These are phyloP conservation scores for Stramenopiles sp. DNA, from an alignment of 352 stramenopile genomes.

Conservation along the genomic window DNA sequence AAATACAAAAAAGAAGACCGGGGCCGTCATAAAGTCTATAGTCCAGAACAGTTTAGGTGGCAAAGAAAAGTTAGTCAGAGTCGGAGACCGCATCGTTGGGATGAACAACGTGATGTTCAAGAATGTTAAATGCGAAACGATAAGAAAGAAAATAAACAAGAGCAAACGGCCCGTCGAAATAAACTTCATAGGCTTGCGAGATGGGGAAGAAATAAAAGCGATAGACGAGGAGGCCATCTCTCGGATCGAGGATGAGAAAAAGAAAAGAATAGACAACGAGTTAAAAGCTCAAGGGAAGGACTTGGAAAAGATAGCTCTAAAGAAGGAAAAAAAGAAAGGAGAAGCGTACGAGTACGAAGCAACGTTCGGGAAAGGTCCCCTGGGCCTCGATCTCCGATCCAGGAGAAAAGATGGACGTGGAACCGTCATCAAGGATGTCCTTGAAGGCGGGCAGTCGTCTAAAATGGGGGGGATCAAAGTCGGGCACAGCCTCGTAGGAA, in stretches of 20 bases:
- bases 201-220: not conserved
- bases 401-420: not conserved
- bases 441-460: not conserved
- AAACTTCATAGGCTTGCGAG: not conserved
- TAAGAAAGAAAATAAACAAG: not conserved
- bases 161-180: not conserved
- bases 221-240: not conserved
- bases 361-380: not conserved
- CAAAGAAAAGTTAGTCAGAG: not conserved
- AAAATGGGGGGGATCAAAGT: not conserved
- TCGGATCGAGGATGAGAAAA: not conserved
- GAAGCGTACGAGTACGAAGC: not conserved
- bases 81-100: not conserved
- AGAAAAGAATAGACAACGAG: not conserved
- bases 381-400: not conserved
- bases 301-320: not conserved
- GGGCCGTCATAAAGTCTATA: not conserved
- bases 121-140: not conserved
- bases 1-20: not conserved
- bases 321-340: not conserved
- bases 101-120: not conserved
- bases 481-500: not conserved
- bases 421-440: not conserved
- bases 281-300: not conserved
- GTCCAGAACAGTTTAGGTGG: not conserved